Percentiles rank a stretch among this genome's conserved stretches.
These are phyloP conservation scores for Pholiota adiposa DNA, from an alignment of 1,284 basidiomycete species.

Conservation along the genomic window DNA sequence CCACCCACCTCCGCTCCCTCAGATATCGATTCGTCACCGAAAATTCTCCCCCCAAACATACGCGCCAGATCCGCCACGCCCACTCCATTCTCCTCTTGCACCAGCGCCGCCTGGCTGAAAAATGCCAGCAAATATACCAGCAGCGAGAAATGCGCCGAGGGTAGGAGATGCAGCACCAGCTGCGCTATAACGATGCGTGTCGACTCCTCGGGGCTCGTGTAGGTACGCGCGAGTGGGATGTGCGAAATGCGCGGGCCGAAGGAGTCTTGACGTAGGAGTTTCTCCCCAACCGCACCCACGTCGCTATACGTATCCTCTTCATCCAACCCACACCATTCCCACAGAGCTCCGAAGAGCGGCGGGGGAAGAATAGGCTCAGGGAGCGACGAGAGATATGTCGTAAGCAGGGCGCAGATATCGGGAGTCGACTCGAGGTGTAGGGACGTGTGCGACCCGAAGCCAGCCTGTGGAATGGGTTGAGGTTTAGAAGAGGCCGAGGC, in stretches of 20 bases:
- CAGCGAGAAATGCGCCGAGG: slow-evolving; percentile 57
- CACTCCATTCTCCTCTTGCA: slow-evolving; percentile 34
- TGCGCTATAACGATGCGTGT: slow-evolving; percentile 50
- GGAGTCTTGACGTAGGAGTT: slow-evolving; percentile 14
- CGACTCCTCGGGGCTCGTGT: slow-evolving; percentile 30
- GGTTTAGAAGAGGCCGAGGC: not conserved
- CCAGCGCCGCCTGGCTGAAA: slow-evolving; percentile 46
- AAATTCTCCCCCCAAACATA: slow-evolving; percentile 38
- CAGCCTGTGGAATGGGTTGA: slow-evolving; percentile 17
- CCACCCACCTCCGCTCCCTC: too few relatives aligned
- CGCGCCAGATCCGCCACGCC: slow-evolving; percentile 35
- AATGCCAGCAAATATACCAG: slow-evolving; percentile 68
- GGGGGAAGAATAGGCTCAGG: slow-evolving; percentile 54
- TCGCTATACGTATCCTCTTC: slow-evolving; percentile 10
- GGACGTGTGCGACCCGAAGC: slow-evolving; percentile 30
- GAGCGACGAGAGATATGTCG: slow-evolving; percentile 59
- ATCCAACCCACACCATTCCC: slow-evolving; percentile 35
- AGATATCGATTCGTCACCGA: slow-evolving; percentile 30
- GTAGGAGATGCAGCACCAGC: slow-evolving; percentile 63
- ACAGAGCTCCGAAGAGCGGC: slow-evolving; percentile 48
- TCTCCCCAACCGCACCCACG: slow-evolving; percentile 2
- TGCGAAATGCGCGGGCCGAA: slow-evolving; percentile 12
- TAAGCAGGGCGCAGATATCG: slow-evolving; percentile 64
- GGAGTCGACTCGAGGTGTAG: slow-evolving; percentile 57
- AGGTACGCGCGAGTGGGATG: slow-evolving; percentile 17